Percentiles rank a stretch among this genome's conserved stretches.
These are phyloP conservation scores for Epichloe amarillans DNA, from an alignment of 2,329 filamentous ascomycete genomes.

Conservation along the genomic window DNA sequence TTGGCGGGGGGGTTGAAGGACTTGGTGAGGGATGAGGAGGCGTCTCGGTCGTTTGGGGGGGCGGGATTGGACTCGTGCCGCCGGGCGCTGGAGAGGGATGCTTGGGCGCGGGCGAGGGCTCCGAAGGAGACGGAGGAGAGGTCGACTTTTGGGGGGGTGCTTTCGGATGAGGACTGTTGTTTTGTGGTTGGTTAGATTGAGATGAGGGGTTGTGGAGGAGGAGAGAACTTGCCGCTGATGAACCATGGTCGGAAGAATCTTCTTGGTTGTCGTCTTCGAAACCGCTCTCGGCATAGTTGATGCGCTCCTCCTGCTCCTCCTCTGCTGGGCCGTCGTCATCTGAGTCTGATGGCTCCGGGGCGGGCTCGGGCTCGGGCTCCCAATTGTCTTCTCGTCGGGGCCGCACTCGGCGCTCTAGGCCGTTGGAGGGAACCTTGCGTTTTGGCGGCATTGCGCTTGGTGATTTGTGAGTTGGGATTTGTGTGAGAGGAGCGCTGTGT, in stretches of 20 bases:
- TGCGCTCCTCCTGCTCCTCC: constrained; percentile 13
- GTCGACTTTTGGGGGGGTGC: constrained; percentile 23
- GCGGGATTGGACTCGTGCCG: constrained; percentile 14
- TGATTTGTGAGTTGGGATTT: neutral
- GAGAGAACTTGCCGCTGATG: constrained; percentile 15
- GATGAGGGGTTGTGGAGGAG: constrained; percentile 12
- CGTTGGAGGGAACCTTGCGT: constrained; percentile 25
- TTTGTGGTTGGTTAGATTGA: neutral
- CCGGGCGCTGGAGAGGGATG: constrained; percentile 36
- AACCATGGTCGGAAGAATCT: constrained; percentile 15
- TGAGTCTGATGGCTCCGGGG: constrained; percentile 10
- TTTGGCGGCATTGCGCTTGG: constrained; percentile 18
- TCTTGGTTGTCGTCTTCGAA: constrained; percentile 18
- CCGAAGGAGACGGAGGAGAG: constrained; percentile 66
- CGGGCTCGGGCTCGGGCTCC: constrained; percentile 22
- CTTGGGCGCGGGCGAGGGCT: constrained; percentile 77
- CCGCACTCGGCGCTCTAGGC: constrained; percentile 30
- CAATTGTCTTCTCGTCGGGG: constrained; percentile 31
- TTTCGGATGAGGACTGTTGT: neutral
- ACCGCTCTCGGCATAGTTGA: constrained; percentile 15
- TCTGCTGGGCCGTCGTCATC: constrained; percentile 17
- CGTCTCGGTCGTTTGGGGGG: constrained; percentile 2
- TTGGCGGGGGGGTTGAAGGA: constrained; percentile 12
- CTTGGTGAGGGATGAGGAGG: neutral
- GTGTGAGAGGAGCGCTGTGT: neutral